Evolutionary conservation across 176 grass and related monocot species (phyloP), one percentile per base, ranked within the genome.

Genomic region (Themeda triandra): DNA sequence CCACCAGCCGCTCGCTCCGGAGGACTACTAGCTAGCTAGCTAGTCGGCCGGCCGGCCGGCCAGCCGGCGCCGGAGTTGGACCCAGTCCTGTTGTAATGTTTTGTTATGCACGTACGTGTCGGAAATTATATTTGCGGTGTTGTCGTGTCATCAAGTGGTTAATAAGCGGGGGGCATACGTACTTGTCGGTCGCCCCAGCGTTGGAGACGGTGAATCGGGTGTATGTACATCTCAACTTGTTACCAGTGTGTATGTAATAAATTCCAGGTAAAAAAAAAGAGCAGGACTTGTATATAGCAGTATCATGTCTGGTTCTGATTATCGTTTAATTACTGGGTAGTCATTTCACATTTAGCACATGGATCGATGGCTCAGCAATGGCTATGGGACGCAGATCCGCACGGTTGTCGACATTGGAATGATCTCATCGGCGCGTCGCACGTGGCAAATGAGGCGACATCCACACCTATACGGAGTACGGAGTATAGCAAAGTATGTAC

Each of bases 1-100:
- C 64, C 94, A 97, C 80, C 93, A 99, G 81, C 96, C 96, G 21
- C 83, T 99, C 48, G 89, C 96, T 19, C 93, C 93, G 5, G 96
- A 96, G 73, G 93, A 96, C 86, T 99, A 99, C 87, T 99, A 89
- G 83, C 18, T 45, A 37, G 5, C 4, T 6, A 21, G 35, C 48
- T 23, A 23, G 19, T 11, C 8, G 2, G 25, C 0, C 2, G 0
- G 37, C 1, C 3, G 35, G 51, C 31, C 4, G 37, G 14, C 30
- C n/a, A 4, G 32, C 32, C 32, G 32, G 32, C 32, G 32, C 32
- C 32, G 32, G 32, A 4, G 30, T 29, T 53, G 37, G 37, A 2
- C 84, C 68, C 56, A 25, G n/a, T 41, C 51, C 31, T 76, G 41
- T 21, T 36, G 67, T 27, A 25, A 17, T 41, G 30, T 11, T 68